phyloP scores from a whole-genome alignment of 1,284 basidiomycete genomes.

The Meira nashicola region DNA sequence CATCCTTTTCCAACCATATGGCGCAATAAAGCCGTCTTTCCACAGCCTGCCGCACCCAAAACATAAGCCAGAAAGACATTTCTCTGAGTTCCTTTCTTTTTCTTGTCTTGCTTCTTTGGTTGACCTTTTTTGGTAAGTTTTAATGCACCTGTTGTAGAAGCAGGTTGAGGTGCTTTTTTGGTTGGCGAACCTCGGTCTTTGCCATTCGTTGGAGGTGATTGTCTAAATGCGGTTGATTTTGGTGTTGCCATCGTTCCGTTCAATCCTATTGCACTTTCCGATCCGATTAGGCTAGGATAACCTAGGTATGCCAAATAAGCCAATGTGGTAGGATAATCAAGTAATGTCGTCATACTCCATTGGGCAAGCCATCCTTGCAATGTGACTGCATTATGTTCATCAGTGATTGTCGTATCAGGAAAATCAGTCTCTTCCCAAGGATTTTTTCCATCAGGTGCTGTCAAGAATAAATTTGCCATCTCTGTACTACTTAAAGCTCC shows the following conservation, averaged over 20 bases:
- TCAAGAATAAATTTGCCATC: slow-evolving; percentile 81
- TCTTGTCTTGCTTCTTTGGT: slow-evolving; percentile 71
- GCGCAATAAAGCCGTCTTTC: slow-evolving; percentile 81
- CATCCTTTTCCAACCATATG: slow-evolving; percentile 75
- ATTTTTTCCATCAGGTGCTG: slow-evolving; percentile 65
- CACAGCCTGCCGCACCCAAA: slow-evolving; percentile 89
- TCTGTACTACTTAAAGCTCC: slow-evolving; percentile 83
- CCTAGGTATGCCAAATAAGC: slow-evolving; percentile 94
- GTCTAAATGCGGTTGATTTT: not conserved
- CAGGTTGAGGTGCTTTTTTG: slow-evolving; percentile 14
- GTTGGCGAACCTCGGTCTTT: not conserved
- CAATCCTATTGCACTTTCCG: slow-evolving; percentile 6
- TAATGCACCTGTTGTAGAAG: slow-evolving; percentile 39
- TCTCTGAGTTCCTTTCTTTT: slow-evolving; percentile 58
- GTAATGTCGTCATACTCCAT: slow-evolving; percentile 97
- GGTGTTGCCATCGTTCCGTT: slow-evolving; percentile 3
- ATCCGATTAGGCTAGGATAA: slow-evolving; percentile 59
- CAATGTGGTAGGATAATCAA: slow-evolving; percentile 84
- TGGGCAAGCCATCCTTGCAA: slow-evolving; percentile 96
- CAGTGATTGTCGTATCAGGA: slow-evolving; percentile 69
- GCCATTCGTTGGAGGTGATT: slow-evolving; percentile 3
- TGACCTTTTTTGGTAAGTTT: slow-evolving; percentile 63
- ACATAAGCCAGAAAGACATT: slow-evolving; percentile 65
- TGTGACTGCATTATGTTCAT: slow-evolving; percentile 83
- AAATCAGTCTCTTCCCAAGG: slow-evolving; percentile 46